Conservation (phyloP, 2,329 filamentous ascomycete genomes). For the Penicillium sp. region DNA sequence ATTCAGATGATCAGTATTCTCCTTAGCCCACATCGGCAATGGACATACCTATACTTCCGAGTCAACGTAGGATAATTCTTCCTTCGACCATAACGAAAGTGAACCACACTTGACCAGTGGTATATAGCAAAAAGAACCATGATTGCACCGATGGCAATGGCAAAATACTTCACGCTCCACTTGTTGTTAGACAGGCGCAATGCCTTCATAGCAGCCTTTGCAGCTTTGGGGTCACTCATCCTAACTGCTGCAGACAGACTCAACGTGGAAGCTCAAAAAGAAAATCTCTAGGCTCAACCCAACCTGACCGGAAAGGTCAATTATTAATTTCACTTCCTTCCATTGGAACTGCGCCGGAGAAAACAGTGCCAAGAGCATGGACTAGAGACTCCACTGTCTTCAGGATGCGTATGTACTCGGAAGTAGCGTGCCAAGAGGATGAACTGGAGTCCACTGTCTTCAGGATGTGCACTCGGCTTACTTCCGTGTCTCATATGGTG, state of each 20-base stretch:
- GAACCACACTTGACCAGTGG: slow-evolving; percentile 9
- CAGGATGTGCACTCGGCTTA: neutral
- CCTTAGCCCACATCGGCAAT: neutral
- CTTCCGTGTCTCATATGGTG: neutral
- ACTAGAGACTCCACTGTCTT: neutral
- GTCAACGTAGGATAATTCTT: neutral
- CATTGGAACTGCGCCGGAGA: neutral
- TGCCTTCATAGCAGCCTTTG: neutral
- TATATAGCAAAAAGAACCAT: slow-evolving; percentile 9
- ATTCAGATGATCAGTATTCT: neutral
- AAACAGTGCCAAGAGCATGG: neutral
- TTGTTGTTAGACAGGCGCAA: slow-evolving; percentile 9
- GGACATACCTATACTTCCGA: neutral
- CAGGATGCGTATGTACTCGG: no score
- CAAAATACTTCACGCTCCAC: slow-evolving; percentile 14
- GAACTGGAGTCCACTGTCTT: neutral
- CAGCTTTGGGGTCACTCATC: neutral
- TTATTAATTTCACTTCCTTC: neutral
- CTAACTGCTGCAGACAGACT: neutral
- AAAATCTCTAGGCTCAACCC: neutral
- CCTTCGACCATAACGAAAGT: slow-evolving; percentile 1
- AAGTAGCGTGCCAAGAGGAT: neutral
- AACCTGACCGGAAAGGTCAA: neutral
- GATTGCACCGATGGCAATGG: slow-evolving; percentile 11
- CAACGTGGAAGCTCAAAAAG: neutral